Evolutionary conservation across 768 basidiomycete species (phyloP).

Genomic region (Termitomyces bulborhizus): DNA sequence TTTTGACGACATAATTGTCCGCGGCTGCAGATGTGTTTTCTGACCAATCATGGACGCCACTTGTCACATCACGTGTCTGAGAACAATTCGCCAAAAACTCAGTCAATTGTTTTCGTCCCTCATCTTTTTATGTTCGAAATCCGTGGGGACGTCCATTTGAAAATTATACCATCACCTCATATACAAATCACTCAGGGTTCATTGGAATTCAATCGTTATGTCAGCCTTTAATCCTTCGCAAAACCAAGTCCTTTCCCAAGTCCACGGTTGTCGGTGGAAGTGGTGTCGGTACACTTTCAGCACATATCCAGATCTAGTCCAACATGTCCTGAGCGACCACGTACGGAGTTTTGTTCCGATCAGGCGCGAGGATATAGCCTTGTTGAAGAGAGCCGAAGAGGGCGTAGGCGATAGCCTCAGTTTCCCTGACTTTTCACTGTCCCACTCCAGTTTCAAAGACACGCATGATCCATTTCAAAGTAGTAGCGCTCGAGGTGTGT

Average conservation of each 20-base stretch:
- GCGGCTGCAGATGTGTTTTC: too few species aligned
- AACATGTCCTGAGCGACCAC: conserved; percentile 45
- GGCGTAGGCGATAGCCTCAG: conserved; percentile 34
- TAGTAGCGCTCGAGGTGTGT: conserved; percentile 4
- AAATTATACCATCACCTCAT: not conserved
- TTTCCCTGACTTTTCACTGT: conserved; percentile 11
- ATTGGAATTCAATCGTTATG: not conserved
- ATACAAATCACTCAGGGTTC: not conserved
- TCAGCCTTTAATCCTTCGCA: not conserved
- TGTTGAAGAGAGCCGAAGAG: conserved; percentile 38
- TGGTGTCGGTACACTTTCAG: conserved; percentile 43
- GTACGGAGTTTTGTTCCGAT: conserved; percentile 38
- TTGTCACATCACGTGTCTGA: conserved; percentile 11
- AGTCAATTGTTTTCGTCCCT: not conserved
- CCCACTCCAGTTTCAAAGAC: not conserved
- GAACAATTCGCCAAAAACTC: not conserved
- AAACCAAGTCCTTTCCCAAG: conserved; percentile 7
- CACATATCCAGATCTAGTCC: conserved; percentile 29
- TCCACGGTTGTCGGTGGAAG: conserved; percentile 43
- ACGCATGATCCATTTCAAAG: not conserved
- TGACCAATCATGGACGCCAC: not conserved
- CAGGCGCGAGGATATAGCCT: conserved; percentile 35
- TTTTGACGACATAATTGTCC: conserved; percentile 9
- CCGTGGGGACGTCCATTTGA: not conserved
- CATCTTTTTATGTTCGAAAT: not conserved